Conservation (phyloP, 345 rosid genomes). For the Syzygium aqueum region DNA sequence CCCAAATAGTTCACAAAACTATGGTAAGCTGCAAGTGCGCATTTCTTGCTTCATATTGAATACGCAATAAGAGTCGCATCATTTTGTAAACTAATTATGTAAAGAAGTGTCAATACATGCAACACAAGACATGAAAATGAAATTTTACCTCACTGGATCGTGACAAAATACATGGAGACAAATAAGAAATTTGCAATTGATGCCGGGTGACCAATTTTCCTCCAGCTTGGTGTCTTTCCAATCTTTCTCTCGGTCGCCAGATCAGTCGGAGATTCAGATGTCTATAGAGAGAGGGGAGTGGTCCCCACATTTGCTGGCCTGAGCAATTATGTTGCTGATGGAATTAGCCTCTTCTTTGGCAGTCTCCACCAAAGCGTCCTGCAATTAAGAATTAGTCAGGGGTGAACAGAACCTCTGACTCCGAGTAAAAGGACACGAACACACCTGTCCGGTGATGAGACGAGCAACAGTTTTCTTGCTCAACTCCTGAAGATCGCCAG, state of each 20-base stretch:
- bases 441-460: conserved; percentile 76
- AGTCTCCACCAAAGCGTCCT: too few species aligned
- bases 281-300: neutral
- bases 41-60: neutral
- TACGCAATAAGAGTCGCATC: neutral
- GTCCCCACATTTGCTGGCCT: conserved; percentile 68
- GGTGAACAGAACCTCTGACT: neutral
- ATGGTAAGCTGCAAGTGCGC: neutral
- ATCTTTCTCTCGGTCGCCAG: neutral
- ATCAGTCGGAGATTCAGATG: neutral
- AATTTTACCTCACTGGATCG: neutral
- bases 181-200: neutral
- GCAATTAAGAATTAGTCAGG: conserved; percentile 13
- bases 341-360: conserved; percentile 94
- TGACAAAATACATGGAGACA: neutral
- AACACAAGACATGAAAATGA: neutral
- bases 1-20: neutral
- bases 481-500: conserved; percentile 93
- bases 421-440: neutral
- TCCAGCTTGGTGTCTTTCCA: neutral
- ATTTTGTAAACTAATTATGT: neutral
- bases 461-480: conserved; percentile 92
- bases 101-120: neutral
- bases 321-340: conserved; percentile 81
- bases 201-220: neutral